Evolutionary conservation across 2,329 filamentous ascomycete species (phyloP).

Genomic region (Aureobasidium sp.): DNA sequence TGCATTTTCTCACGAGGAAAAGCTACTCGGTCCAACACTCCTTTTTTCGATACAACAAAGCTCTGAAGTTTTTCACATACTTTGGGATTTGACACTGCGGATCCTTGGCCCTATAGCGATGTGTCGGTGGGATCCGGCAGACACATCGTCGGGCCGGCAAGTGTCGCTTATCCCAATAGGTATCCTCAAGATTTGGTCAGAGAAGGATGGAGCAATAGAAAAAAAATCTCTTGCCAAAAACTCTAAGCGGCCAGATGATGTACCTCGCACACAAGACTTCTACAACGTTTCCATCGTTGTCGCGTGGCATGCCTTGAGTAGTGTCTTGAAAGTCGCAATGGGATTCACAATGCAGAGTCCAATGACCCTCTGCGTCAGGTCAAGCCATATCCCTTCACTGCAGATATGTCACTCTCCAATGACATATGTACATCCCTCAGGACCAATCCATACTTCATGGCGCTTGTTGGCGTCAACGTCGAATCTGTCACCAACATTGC

Average conservation of each 20-base stretch:
- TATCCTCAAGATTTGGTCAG: background rate
- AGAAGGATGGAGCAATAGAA: background rate
- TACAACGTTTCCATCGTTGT: background rate
- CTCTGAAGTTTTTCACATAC: background rate
- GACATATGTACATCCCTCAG: conserved; percentile 60
- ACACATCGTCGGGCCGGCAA: too few species aligned
- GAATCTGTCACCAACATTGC: conserved; percentile 53
- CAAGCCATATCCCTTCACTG: background rate
- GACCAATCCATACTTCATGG: conserved; percentile 65
- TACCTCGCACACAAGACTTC: too few species aligned
- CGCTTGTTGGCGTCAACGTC: conserved; percentile 58
- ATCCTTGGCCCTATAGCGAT: background rate
- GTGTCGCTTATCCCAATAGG: too few species aligned
- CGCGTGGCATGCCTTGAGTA: background rate
- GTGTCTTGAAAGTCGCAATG: background rate
- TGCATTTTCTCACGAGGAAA: background rate
- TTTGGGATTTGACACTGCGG: background rate
- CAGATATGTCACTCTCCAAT: conserved; percentile 44
- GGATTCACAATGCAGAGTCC: background rate
- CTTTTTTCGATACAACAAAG: background rate
- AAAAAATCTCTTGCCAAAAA: background rate
- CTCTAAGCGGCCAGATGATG: background rate
- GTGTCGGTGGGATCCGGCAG: background rate
- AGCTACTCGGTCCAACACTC: background rate
- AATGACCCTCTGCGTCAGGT: background rate